Conservation (phyloP, 78 protist species). For the Dictyostelium citrinum region DNA sequence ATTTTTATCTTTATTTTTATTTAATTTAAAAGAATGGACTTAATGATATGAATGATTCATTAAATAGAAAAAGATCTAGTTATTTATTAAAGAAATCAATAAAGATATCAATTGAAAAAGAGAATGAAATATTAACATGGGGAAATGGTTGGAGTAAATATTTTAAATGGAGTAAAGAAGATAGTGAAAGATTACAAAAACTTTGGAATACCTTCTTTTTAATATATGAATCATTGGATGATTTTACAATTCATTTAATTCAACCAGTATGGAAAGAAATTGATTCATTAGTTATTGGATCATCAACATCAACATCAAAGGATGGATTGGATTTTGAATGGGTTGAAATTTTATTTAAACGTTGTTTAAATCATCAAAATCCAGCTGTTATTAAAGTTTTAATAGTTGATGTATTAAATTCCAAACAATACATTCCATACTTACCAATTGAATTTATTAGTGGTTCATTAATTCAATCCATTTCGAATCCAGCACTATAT, state of each 20-base stretch:
- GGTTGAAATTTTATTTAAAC: constrained; percentile 32
- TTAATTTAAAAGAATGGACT: constrained; percentile 1
- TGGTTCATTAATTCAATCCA: neutral
- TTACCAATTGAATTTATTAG: constrained; percentile 25
- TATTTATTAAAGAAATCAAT: constrained; percentile 42
- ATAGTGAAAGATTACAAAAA: constrained; percentile 2
- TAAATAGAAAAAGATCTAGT: constrained; percentile 44
- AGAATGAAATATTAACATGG: neutral
- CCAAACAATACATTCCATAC: neutral
- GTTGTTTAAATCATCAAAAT: constrained; percentile 32
- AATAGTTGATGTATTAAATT: constrained; percentile 7
- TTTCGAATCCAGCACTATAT: constrained; percentile 7
- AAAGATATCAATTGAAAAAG: constrained; percentile 7
- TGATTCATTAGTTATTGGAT: neutral
- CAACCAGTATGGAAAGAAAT: constrained; percentile 62
- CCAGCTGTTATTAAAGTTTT: constrained; percentile 52
- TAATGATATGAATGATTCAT: constrained; percentile 29
- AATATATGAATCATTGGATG: constrained; percentile 59
- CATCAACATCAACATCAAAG: neutral
- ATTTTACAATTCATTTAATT: constrained; percentile 46
- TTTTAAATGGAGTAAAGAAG: constrained; percentile 20
- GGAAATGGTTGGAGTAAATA: constrained; percentile 7
- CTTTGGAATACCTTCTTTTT: constrained; percentile 65
- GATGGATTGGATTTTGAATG: constrained; percentile 22
- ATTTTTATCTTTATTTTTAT: too few relatives aligned